Conservation (phyloP, 2,329 filamentous ascomycete genomes). For the Aurifilum marmelostoma region DNA sequence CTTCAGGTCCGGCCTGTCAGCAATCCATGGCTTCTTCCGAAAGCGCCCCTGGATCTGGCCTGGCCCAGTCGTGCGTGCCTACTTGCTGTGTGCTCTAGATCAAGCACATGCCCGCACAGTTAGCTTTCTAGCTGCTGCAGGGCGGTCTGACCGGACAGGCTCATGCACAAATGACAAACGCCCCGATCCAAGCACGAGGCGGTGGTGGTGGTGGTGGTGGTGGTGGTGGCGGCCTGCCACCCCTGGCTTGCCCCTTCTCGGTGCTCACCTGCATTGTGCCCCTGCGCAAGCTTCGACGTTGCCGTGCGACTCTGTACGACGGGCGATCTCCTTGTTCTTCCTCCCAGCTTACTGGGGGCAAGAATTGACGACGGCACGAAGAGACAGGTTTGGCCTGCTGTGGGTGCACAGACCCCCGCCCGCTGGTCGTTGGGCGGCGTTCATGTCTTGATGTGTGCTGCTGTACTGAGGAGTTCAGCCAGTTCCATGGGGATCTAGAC, state of each 20-base stretch:
- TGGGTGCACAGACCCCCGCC: background rate
- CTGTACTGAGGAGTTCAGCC: background rate
- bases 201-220: no score
- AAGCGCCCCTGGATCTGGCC: background rate
- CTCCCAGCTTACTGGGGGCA: background rate
- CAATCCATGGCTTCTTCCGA: background rate
- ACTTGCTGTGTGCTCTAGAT: background rate
- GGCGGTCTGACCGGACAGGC: no score
- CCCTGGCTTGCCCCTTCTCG: background rate
- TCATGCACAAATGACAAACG: no score
- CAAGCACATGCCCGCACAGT: background rate
- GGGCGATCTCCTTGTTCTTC: background rate
- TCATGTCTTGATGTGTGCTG: background rate
- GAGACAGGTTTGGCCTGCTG: background rate
- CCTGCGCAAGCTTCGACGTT: slow-evolving; percentile 23
- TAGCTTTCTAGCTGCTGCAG: background rate
- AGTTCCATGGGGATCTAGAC: background rate
- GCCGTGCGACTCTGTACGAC: slow-evolving; percentile 20
- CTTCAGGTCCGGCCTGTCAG: background rate
- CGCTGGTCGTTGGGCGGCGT: background rate
- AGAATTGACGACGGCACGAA: background rate
- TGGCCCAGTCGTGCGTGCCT: background rate
- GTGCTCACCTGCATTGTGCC: slow-evolving; percentile 1
- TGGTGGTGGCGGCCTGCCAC: no score
- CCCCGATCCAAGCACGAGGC: no score